Base-by-base conservation (phyloP, 305 asterid genomes). In the Ajuga reptans region DNA sequence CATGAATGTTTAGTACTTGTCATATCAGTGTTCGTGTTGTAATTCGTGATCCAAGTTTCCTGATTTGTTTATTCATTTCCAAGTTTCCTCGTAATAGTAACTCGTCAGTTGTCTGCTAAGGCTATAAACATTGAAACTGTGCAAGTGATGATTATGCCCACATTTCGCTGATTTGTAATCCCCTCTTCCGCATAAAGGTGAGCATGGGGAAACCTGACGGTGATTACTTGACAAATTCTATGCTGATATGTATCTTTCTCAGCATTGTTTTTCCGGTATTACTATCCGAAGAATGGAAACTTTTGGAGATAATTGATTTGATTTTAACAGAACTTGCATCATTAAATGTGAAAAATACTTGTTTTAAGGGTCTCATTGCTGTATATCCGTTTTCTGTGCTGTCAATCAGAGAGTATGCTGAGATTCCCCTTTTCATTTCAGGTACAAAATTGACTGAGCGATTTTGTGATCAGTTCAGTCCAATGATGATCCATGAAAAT, bases 391-490 rank as follows among this genome's bases (percentile, higher is more conserved):
- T 2, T 78, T 27, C 12, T 24, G 50, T 52, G 71, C 54, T 59
- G 76, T 71, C 47, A 53, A 65, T 45, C 27, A 39, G 8, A 64
- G 61, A 72, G 42, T 55, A 16, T 17, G 27, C 34, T 50, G 65
- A 60, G 71, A 66, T 69, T 21, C 50, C 71, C 18, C 71, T 76
- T 64, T 71, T 59, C 55, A 74, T 80, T 15, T 51, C 85, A 92
- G 98, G 98, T 78, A 92, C 98, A 55, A 85, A 86, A 74, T 83
- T 92, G 84, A 81, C 78, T 0, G 93, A 85, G 79, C 84, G 87
- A 11, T 92, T 92, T 78, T 84, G 58, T 78, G 98, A 92, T 77
- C 98, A 92, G 79, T 92, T 92, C 84, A 85, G 79, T 73, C 92
- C 97, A 67, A 81, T 92, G 89, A 74, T 92, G 81, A 71, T 88